Evolutionary conservation across 768 basidiomycete species (phyloP).

Genomic region (Austroboletus eburneus): DNA sequence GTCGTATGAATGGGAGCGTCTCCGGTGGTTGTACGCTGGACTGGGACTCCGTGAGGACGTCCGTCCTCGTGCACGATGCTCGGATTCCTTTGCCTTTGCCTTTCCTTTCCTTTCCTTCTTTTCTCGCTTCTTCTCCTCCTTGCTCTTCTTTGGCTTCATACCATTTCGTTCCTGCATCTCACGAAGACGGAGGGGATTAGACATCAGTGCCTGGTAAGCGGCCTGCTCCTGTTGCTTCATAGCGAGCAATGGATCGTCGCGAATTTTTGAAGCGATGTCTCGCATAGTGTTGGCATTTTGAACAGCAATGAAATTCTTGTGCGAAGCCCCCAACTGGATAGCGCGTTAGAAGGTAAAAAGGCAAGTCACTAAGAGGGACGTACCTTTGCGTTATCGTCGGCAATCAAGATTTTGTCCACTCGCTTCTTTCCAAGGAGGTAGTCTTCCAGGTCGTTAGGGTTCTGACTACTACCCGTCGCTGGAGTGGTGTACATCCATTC

Average conservation of each 20-base stretch:
- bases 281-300: slow-evolving; percentile 90
- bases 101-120: slow-evolving; percentile 44
- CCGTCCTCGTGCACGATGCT: slow-evolving; percentile 31
- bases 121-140: slow-evolving; percentile 51
- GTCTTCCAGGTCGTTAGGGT: slow-evolving; percentile 90
- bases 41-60: slow-evolving; percentile 31
- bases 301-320: slow-evolving; percentile 91
- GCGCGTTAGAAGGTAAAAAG: slow-evolving; percentile 5
- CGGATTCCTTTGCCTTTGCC: slow-evolving; percentile 18
- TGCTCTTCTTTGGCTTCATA: slow-evolving; percentile 76
- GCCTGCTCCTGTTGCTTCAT: slow-evolving; percentile 98
- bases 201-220: slow-evolving; percentile 79
- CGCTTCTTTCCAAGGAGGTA: slow-evolving; percentile 97
- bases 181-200: slow-evolving; percentile 79
- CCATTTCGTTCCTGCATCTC: slow-evolving; percentile 79
- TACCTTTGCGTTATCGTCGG: slow-evolving; percentile 88
- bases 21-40: slow-evolving; percentile 25
- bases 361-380: slow-evolving; percentile 9
- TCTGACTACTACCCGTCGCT: slow-evolving; percentile 81
- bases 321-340: slow-evolving; percentile 70
- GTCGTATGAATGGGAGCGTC: slow-evolving; percentile 31
- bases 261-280: slow-evolving; percentile 89
- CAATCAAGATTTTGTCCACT: slow-evolving; percentile 92
- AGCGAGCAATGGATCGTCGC: slow-evolving; percentile 94
- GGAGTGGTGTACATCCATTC: slow-evolving; percentile 99